Base-by-base conservation (phyloP, 495 filamentous ascomycete species). In the Tuber aestivum region DNA sequence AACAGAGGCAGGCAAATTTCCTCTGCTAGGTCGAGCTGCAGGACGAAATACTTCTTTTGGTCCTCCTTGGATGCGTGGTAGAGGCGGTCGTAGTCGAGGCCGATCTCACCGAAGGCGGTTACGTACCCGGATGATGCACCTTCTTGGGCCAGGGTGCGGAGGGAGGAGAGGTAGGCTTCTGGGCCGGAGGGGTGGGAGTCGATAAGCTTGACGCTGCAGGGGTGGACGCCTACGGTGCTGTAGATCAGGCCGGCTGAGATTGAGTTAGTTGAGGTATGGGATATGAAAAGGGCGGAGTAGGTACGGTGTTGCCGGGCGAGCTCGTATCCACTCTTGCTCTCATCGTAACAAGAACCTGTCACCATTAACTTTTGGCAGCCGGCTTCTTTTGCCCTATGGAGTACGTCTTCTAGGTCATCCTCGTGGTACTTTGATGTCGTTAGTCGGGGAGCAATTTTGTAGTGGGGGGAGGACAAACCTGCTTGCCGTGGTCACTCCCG, bases 21-120 rank as follows among this genome's bases (percentile, higher is more conserved):
- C 1, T 94, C 87, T 0, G 94, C 94, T 18, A 97, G 86, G 38
- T 91, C 89, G 0, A 91, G 89, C 82, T 98, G 95, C 8, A 87
- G 87, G 6, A 89, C 89, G 82, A 99, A 99, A 76, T 93, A 96
- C 78, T 92, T 90, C 12, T 94, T 87, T 82, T 99, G 95, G 7
- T 89, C 86, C 40, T 93, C 91, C 70, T 89, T 91, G 1, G 89
- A 86, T 80, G 89, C 92, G 80, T 94, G 90, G 80, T 91, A 91
- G 20, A 99, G 85, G 3, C 95, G 89, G 84, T 99, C 95, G 82
- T 98, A 99, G 84, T 99, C 95, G 1, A 99, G 89, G 14, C 95
- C 95, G 74, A 99, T 93, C 83, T 99, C 95, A 65, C 95, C 95
- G 82, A 97, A 97, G 35, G 95, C 96, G 20, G 93, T 91, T 32